Percentiles rank a stretch among this genome's conserved stretches.
Conservation (phyloP, 2,329 filamentous ascomycete genomes). For the Lanzia echinophila region DNA sequence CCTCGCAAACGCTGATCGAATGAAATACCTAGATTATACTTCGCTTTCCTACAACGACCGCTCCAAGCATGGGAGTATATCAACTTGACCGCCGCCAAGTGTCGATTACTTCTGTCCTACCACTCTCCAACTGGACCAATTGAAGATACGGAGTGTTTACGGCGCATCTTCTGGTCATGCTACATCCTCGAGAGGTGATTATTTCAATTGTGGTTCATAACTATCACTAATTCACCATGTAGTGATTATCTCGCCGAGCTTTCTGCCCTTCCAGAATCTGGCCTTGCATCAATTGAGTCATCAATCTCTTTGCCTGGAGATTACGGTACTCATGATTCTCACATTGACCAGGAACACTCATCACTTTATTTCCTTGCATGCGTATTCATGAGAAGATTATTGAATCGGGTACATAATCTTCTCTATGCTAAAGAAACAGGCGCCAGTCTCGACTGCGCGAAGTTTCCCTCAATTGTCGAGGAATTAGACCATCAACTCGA, state of each 20-base stretch:
- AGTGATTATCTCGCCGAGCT: constrained; percentile 48
- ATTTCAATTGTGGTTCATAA: not conserved
- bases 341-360: constrained; percentile 35
- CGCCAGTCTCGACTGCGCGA: constrained; percentile 37
- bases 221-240: not conserved
- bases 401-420: constrained; percentile 43
- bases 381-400: constrained; percentile 43
- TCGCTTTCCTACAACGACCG: constrained; percentile 43
- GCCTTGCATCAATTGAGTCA: constrained; percentile 45
- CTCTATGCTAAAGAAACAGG: constrained; percentile 42
- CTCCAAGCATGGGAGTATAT: constrained; percentile 48
- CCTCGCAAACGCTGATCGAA: not conserved
- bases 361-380: constrained; percentile 48
- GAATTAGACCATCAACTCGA: constrained; percentile 44
- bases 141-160: constrained; percentile 42
- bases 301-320: constrained; percentile 42
- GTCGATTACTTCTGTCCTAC: constrained; percentile 43
- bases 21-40: constrained; percentile 36
- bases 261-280: constrained; percentile 43
- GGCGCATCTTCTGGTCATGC: constrained; percentile 48
- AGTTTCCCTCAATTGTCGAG: constrained; percentile 42
- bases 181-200: constrained; percentile 46
- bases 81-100: constrained; percentile 42
- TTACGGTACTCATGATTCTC: constrained; percentile 39
- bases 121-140: constrained; percentile 29